phyloP scores from a whole-genome alignment of 495 filamentous ascomycete species.

The Penicillium macrosclerotiorum region DNA sequence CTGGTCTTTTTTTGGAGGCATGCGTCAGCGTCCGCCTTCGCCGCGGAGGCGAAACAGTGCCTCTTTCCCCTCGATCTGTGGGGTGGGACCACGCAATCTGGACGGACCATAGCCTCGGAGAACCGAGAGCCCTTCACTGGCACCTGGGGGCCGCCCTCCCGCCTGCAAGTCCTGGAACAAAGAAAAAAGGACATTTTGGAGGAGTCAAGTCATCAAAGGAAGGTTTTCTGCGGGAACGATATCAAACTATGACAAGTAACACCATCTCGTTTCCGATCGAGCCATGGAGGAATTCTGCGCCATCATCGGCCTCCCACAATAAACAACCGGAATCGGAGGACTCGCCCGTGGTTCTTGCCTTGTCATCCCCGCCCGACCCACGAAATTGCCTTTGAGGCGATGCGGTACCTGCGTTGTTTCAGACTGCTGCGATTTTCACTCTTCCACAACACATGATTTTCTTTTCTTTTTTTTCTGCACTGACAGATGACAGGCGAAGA shows the following conservation, averaged over 20 bases:
- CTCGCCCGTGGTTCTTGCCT: constrained; percentile 16
- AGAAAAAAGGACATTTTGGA: constrained; percentile 5
- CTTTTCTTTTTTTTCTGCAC: not conserved
- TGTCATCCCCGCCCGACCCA: constrained; percentile 8
- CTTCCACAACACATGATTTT: not conserved
- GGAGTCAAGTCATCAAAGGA: constrained; percentile 8
- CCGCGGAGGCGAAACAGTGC: constrained; percentile 7
- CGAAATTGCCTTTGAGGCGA: not conserved
- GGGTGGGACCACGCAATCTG: constrained; percentile 15
- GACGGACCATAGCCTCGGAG: too few relatives aligned
- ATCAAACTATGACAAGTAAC: constrained; percentile 5
- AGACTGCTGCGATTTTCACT: not conserved
- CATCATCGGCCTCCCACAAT: constrained; percentile 6
- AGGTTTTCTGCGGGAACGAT: too few relatives aligned
- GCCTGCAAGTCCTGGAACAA: not conserved
- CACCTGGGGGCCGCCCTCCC: too few relatives aligned
- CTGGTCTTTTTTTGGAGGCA: not conserved
- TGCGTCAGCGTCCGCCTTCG: constrained; percentile 3
- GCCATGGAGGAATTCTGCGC: not conserved
- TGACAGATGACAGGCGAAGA: not conserved
- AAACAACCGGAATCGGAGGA: constrained; percentile 18
- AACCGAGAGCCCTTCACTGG: too few relatives aligned
- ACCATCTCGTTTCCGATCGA: not conserved
- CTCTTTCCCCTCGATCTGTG: constrained; percentile 9
- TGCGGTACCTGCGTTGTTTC: constrained; percentile 10